Evolutionary conservation across 2,329 filamentous ascomycete species (phyloP), one percentile per base, ranked within the genome.

Genomic region (Fusarium nisikadoi): DNA sequence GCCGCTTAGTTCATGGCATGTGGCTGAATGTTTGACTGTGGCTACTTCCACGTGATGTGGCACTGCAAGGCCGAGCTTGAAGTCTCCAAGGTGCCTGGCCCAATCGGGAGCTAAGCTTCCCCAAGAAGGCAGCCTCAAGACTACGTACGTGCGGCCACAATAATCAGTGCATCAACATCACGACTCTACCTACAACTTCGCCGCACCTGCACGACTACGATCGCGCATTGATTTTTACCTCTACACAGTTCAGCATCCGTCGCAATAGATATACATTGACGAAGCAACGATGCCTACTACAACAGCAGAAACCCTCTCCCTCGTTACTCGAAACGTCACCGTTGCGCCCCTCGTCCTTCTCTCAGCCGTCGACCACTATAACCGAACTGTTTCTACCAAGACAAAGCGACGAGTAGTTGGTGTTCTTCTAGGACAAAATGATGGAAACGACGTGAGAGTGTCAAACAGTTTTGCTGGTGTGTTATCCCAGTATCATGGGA

Each of bases 401-500:
- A 94, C 93, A 77, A 86, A 88, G 81, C 92, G 92, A 81, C 92
- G 96, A 80, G 96, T 98, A 41, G 95, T 99, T 39, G 96, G 96
- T 79, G 96, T 98, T 53, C 86, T 99, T 63, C 86, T 99, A 69
- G 96, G 96, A 50, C 94, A 98, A 84, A 98, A 98, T 77, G 94
- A 97, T 83, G 95, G 96, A 79, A 95, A 95, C 85, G 95, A 94
- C 79, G 96, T 98, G 81, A 91, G 96, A 75, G 96, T 98, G 78
- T 98, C 96, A 74, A 99, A 99, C 90, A 97, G 96, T 85, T 99
- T 98, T 83, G 96, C 96, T 80, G 95, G 95, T 98, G 82, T 70
- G 78, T 79, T 65, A 42, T 50, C 47, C 58, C 61, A 46, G 61
- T 61, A 45, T 33, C 56, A 45, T 58, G 61, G 39, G 38, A 57